Conservation (phyloP, 1,284 basidiomycete species). For the Thecaphora frezii region DNA sequence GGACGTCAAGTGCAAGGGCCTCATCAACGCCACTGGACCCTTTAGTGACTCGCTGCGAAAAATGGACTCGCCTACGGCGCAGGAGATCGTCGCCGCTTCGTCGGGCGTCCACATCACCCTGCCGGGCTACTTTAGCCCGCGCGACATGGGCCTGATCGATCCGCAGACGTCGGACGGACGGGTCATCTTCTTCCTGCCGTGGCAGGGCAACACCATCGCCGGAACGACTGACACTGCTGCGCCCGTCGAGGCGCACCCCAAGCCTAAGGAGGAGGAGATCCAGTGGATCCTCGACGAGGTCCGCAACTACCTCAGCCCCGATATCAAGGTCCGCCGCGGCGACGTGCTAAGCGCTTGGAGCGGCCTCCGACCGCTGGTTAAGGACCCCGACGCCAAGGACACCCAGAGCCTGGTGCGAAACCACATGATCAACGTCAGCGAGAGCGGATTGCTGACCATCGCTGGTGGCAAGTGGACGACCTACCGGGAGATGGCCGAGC, state of each 20-base stretch:
- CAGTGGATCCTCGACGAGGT: conserved; percentile 95
- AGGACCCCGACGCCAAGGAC: conserved; percentile 76
- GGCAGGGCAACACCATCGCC: conserved; percentile 96
- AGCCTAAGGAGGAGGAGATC: conserved; percentile 89
- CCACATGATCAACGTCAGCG: conserved; percentile 86
- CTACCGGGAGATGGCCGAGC: conserved; percentile 89
- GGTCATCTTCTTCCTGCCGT: conserved; percentile 97
- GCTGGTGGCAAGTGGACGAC: conserved; percentile 99
- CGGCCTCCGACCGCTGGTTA: conserved; percentile 84
- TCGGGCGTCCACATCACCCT: conserved; percentile 95
- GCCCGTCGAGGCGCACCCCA: conserved; percentile 75
- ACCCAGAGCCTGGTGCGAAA: conserved; percentile 89
- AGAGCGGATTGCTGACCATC: conserved; percentile 84
- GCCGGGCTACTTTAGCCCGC: conserved; percentile 93
- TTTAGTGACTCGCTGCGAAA: conserved; percentile 84
- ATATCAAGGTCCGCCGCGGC: conserved; percentile 90
- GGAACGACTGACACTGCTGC: conserved; percentile 91
- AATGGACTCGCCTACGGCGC: conserved; percentile 79
- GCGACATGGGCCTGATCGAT: conserved; percentile 92
- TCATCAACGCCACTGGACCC: conserved; percentile 95
- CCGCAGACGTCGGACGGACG: conserved; percentile 93
- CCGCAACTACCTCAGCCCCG: conserved; percentile 80
- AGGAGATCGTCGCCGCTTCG: conserved; percentile 86
- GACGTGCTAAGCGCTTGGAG: conserved; percentile 96
- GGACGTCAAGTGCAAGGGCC: conserved; percentile 81